A percentile compares a stretch with the other conserved stretches of the same genome.
phyloP scores from a whole-genome alignment of 31 red algal genomes.

The Asparagopsis taxiformis region DNA sequence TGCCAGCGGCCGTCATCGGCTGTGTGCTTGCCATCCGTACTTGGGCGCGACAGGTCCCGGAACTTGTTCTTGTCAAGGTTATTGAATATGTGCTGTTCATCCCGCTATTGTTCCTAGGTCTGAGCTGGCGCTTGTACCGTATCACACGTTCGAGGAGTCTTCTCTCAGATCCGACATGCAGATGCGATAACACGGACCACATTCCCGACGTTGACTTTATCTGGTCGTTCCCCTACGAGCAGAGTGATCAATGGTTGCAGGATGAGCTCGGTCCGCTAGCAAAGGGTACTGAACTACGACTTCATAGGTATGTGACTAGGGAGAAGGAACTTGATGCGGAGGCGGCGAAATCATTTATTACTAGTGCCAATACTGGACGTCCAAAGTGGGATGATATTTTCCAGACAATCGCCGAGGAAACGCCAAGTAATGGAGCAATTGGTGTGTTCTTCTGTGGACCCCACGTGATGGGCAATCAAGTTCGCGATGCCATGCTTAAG shows the following conservation, averaged over 20 bases:
- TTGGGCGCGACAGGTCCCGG: not conserved
- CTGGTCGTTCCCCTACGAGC: constrained; percentile 56
- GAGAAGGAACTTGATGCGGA: constrained; percentile 38
- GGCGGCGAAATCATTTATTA: constrained; percentile 9
- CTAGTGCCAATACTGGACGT: constrained; percentile 26
- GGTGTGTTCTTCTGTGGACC: constrained; percentile 92
- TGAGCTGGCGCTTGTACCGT: constrained; percentile 7
- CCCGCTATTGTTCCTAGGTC: not conserved
- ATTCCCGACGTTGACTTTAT: constrained; percentile 78
- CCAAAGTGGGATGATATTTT: constrained; percentile 78
- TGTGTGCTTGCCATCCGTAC: constrained; percentile 15
- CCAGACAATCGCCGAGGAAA: constrained; percentile 29
- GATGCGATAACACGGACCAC: constrained; percentile 5
- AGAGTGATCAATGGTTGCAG: constrained; percentile 63
- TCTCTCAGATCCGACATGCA: not conserved
- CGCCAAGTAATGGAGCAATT: constrained; percentile 25
- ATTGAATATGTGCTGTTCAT: constrained; percentile 4
- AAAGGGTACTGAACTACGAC: constrained; percentile 30
- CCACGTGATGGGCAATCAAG: constrained; percentile 60
- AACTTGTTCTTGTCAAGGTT: not conserved
- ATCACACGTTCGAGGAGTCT: not conserved
- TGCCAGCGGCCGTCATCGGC: constrained; percentile 2
- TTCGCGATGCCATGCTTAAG: constrained; percentile 33
- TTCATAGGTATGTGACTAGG: constrained; percentile 70
- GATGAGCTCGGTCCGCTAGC: constrained; percentile 47